Base-by-base conservation (phyloP, 768 basidiomycete genomes). In the Daedaleopsis sinensis region DNA sequence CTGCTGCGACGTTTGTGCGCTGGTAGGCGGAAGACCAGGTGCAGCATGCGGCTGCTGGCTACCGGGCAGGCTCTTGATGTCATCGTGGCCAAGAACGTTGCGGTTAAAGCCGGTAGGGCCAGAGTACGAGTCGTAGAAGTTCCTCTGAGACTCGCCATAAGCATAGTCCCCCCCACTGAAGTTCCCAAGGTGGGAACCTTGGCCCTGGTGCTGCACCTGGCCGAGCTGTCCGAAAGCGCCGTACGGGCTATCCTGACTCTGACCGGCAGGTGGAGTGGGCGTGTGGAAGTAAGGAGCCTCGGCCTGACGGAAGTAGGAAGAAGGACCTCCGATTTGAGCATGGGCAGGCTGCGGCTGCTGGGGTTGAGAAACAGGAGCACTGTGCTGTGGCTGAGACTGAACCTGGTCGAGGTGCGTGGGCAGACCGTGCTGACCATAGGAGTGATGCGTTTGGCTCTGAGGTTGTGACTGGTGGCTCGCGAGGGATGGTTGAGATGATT, bases 271-370 rank as follows among this genome's bases (percentile, higher is more conserved):
- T 21, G 91, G 91, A 3, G 91, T 93, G 9, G 89, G 84, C 0
- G 88, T 80, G 68, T 93, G 89, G 81, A 90, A 91, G 73, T 91
- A 92, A 5, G 87, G 88, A 3, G 81, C 72, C 9, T 91, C 87
- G 12, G 80, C 80, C 68, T 89, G 88, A 55, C 90, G 82, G 80
- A 89, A 91, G 70, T 90, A 92, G 57, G 70, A 83, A 7, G 84
- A 80, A 60, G 84, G 81, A 1, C 74, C 73, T n/a, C 74, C 71
- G n/a, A 74, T 69, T 52, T 79, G 81, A 50, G 68, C 72, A 53
- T 65, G 68, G 15, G 58, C 36, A 23, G 54, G 57, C 54, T 55
- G 62, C 52, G 74, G 66, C 52, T 79, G 74, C 37, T 74, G 27
- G 27, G 27, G 64, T 49, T 77, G 80, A 18, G 69, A 67, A 0